Conservation (phyloP, 768 basidiomycete genomes). For the Pulveroboletus sp. region DNA sequence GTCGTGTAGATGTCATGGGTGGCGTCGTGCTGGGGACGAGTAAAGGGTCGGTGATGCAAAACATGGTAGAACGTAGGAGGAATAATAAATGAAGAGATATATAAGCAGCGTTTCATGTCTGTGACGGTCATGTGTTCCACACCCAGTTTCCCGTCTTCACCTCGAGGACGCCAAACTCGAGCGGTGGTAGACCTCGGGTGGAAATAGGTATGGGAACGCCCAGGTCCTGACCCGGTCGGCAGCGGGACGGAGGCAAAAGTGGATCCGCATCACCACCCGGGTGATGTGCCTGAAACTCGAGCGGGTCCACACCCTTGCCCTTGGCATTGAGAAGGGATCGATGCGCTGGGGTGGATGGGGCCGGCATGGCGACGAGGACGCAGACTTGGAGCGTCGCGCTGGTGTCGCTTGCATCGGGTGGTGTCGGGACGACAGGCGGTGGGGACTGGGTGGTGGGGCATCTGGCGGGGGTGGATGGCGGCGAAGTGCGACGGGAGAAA, state of each 20-base stretch:
- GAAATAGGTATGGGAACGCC: background rate
- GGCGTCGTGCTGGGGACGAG: too few relatives aligned
- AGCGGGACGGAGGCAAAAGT: background rate
- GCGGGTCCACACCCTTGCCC: slow-evolving; percentile 14
- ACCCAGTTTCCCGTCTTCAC: slow-evolving; percentile 1
- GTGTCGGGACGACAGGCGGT: background rate
- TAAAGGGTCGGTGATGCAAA: too few relatives aligned
- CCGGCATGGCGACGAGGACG: slow-evolving; percentile 24
- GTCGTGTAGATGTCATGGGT: too few relatives aligned
- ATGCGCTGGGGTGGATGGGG: slow-evolving; percentile 4
- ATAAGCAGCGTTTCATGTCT: background rate
- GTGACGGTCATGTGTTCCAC: background rate
- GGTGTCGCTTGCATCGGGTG: background rate
- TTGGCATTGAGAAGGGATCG: slow-evolving; percentile 5
- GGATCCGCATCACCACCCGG: background rate
- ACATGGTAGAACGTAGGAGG: too few relatives aligned
- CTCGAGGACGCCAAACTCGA: slow-evolving; percentile 20
- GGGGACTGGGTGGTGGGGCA: background rate
- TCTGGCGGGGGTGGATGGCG: background rate
- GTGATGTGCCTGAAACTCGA: slow-evolving; percentile 4
- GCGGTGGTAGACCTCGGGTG: background rate
- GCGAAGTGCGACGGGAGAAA: background rate
- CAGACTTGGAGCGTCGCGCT: slow-evolving; percentile 10
- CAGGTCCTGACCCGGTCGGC: background rate
- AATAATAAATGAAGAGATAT: slow-evolving; percentile 4